These are phyloP conservation scores for Paspalum notatum DNA, from an alignment of 176 grass and related monocot genomes.

Conservation along the genomic window DNA sequence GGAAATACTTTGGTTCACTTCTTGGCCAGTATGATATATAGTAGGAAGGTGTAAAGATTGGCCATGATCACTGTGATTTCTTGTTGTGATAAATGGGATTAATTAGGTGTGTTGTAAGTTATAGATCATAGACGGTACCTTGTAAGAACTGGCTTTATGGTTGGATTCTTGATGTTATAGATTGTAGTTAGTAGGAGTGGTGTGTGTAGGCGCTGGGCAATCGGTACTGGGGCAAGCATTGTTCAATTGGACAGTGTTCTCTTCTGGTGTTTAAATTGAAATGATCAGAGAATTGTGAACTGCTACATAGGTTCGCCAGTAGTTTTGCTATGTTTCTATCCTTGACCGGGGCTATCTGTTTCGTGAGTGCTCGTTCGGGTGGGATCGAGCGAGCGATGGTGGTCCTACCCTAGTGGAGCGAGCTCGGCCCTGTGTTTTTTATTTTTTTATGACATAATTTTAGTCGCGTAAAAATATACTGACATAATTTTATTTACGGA, in stretches of 20 bases:
- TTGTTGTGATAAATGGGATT: slow-evolving; percentile 42
- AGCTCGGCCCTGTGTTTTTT: no score
- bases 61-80: slow-evolving; percentile 10
- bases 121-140: slow-evolving; percentile 36
- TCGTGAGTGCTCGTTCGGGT: no score
- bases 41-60: slow-evolving; percentile 17
- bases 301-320: neutral
- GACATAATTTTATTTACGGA: no score
- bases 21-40: slow-evolving; percentile 33
- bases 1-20: slow-evolving; percentile 29
- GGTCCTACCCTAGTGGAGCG: no score
- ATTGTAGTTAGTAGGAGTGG: slow-evolving; percentile 37
- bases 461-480: no score
- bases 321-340: no score
- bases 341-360: no score
- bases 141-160: neutral
- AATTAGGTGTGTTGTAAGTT: slow-evolving; percentile 40
- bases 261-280: slow-evolving; percentile 17
- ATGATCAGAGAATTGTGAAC: neutral
- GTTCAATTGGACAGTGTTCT: neutral
- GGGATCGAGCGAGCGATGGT: no score
- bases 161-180: slow-evolving; percentile 40
- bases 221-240: slow-evolving; percentile 11
- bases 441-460: no score
- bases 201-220: neutral